These are phyloP conservation scores for Panicum hallii DNA, from an alignment of 202 grass and related monocot species.

Conservation along the genomic window DNA sequence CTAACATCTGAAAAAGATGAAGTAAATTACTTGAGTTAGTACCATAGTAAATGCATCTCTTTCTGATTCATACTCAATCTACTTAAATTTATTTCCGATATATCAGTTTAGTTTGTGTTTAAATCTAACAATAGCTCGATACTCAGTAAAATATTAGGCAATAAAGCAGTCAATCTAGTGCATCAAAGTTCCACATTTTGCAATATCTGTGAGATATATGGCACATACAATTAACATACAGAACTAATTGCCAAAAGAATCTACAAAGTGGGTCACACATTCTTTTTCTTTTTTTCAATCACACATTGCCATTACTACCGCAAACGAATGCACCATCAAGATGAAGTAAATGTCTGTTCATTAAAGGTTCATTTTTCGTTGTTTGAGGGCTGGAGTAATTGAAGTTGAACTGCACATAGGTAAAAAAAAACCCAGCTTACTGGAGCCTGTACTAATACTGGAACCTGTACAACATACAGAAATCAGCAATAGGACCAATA, in stretches of 20 bases:
- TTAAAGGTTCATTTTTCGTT: neutral
- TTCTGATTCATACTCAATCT: too few relatives aligned
- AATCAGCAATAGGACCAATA: neutral
- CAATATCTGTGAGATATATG: neutral
- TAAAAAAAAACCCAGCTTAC: conserved; percentile 14
- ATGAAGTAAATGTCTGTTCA: neutral
- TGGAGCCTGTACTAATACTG: neutral
- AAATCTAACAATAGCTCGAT: too few relatives aligned
- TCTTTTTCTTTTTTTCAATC: neutral
- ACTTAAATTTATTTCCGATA: too few relatives aligned
- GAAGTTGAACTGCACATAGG: conserved; percentile 9
- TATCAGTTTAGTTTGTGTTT: too few relatives aligned
- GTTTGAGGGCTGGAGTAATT: neutral
- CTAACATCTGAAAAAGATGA: conserved; percentile 60
- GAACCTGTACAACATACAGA: neutral
- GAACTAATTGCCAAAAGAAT: neutral
- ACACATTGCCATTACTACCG: neutral
- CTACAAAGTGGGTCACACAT: neutral
- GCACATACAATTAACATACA: neutral
- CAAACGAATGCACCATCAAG: neutral
- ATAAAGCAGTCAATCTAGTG: too few relatives aligned
- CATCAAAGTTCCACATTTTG: too few relatives aligned
- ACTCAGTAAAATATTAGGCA: too few relatives aligned
- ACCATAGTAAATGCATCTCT: neutral
- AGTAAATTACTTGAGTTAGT: conserved; percentile 34